Base-by-base conservation (phyloP, 2,329 filamentous ascomycete species). In the Pseudogymnoascus destructans region DNA sequence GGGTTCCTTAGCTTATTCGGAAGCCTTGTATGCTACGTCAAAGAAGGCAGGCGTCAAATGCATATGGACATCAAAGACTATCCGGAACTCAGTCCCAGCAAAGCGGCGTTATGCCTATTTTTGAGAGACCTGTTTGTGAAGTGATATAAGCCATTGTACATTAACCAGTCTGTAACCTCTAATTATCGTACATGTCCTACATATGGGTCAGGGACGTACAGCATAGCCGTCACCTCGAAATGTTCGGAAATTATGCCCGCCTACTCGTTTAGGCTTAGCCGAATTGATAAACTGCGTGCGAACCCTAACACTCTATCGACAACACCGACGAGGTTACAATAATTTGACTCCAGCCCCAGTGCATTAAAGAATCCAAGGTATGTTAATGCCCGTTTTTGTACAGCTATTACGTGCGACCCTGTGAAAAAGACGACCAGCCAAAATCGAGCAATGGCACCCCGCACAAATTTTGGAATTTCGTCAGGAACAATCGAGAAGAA, bases 21-120 rank as follows among this genome's bases (percentile, higher is more conserved):
- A 77, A 78, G 77, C 74, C 77, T 79, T 82, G 77, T 82, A 81
- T 81, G 79, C 81, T 79, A 80, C 77, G 72, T 76, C 73, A 74
- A 67, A 66, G 72, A 61, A 82, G 80, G 79, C 76, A 74, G 80
- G 80, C 79, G 80, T 84, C 80, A 79, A 64, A 74, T 74, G 73
- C 68, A 79, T 77, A 82, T 74, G 79, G 78, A 79, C 79, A 80
- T 76, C 80, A 73, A 74, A 73, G 77, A 63, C 54, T 52, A 52
- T 52, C 23, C 46, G 46, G 46, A 52, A 30, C 25, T 30, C 46
- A 52, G 46, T 52, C 46, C 46, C 46, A 52, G 5, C 46, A 17
- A 52, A 52, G 15, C 46, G 46, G 46, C 19, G 25, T 52, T 52
- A 5, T 30, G 46, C 46, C 23, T 52, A 52, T 52, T 30, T 30